A percentile compares a stretch with the other conserved stretches of the same genome.
Conservation (phyloP, 768 basidiomycete genomes). For the Galerina marginata region DNA sequence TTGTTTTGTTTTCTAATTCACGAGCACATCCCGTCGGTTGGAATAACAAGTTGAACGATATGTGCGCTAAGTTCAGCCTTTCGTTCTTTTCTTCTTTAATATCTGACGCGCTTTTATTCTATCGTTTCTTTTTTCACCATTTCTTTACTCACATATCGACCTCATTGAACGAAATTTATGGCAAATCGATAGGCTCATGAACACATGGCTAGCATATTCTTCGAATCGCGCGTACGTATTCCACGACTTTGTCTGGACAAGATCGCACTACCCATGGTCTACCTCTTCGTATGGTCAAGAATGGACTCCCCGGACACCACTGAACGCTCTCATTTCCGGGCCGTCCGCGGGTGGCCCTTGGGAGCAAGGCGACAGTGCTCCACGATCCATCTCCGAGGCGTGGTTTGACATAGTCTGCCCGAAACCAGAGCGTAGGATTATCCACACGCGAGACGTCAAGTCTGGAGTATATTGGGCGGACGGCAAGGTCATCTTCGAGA, state of each 20-base stretch:
- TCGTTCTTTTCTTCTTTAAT: background rate
- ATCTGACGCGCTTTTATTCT: slow-evolving; percentile 2
- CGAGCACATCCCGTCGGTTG: slow-evolving; percentile 49
- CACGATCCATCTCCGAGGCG: slow-evolving; percentile 50
- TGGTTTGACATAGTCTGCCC: slow-evolving; percentile 57
- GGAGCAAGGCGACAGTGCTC: slow-evolving; percentile 44
- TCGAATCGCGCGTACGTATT: slow-evolving; percentile 60
- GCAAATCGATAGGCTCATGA: slow-evolving; percentile 46
- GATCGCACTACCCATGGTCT: slow-evolving; percentile 50
- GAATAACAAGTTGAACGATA: slow-evolving; percentile 60
- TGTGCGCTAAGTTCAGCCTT: slow-evolving; percentile 37
- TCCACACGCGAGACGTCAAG: slow-evolving; percentile 47
- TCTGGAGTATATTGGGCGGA: slow-evolving; percentile 32
- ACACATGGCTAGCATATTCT: slow-evolving; percentile 54
- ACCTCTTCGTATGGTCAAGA: slow-evolving; percentile 26
- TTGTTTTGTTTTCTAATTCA: slow-evolving; percentile 51
- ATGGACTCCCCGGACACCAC: slow-evolving; percentile 40
- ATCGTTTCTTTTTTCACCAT: background rate
- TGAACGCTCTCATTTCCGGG: slow-evolving; percentile 51
- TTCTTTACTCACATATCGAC: background rate
- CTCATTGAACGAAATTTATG: slow-evolving; percentile 6
- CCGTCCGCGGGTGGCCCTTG: slow-evolving; percentile 53
- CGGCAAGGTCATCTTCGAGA: slow-evolving; percentile 42
- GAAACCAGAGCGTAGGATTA: slow-evolving; percentile 38
- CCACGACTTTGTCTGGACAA: slow-evolving; percentile 52